A percentile compares a stretch with the other conserved stretches of the same genome.
These are phyloP conservation scores for Globisporangium cederbergense DNA, from an alignment of 352 stramenopile species.

Conservation along the genomic window DNA sequence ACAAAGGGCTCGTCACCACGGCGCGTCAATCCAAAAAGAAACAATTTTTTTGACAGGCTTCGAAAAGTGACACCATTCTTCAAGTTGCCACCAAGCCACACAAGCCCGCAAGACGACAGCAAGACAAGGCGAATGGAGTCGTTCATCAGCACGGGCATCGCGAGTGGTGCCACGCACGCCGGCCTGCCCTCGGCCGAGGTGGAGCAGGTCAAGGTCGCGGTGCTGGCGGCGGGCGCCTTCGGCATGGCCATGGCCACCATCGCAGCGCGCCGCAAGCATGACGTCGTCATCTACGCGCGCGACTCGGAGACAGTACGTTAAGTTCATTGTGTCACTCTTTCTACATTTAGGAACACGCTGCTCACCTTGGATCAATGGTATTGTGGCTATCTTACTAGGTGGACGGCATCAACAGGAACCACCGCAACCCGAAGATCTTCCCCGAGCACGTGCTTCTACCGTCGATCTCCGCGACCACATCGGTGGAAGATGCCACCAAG, in stretches of 20 bases:
- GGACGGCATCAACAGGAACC: conserved; percentile 90
- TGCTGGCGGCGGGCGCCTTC: conserved; percentile 95
- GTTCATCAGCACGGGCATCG: conserved; percentile 28
- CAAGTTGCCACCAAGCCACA: conserved; percentile 11
- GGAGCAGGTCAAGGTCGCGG: conserved; percentile 78
- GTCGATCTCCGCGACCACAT: conserved; percentile 85
- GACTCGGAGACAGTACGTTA: conserved; percentile 39
- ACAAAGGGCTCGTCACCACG: background rate
- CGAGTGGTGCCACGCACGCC: conserved; percentile 50
- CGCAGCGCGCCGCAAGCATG: conserved; percentile 85
- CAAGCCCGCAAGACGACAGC: conserved; percentile 9
- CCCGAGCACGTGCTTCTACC: conserved; percentile 80
- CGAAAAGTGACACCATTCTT: conserved; percentile 9
- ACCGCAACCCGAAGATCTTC: conserved; percentile 91
- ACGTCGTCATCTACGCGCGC: conserved; percentile 91
- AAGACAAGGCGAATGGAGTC: conserved; percentile 31
- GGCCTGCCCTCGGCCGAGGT: conserved; percentile 69
- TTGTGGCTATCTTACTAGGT: conserved; percentile 36
- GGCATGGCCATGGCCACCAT: conserved; percentile 94
- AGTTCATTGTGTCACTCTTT: background rate
- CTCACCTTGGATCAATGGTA: background rate
- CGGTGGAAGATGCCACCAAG: conserved; percentile 79
- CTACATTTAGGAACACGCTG: background rate
- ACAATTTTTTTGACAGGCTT: background rate
- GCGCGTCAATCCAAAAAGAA: background rate